Conservation (phyloP, 23 red algal genomes). For the Agarophyton chilense region DNA sequence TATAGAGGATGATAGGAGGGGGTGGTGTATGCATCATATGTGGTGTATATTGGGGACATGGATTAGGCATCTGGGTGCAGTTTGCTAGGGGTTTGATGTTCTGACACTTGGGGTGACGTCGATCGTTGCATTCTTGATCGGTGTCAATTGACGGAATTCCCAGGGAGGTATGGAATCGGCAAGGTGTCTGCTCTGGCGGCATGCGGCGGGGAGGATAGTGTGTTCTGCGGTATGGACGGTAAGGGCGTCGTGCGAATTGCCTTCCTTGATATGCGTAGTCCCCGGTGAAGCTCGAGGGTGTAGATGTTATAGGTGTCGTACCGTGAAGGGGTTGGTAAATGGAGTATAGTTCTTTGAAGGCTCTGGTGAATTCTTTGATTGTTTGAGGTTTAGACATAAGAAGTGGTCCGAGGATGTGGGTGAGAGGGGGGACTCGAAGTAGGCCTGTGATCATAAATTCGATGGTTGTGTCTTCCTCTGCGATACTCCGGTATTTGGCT, state of each 20-base stretch:
- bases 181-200: too few species aligned
- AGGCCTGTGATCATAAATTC: neutral
- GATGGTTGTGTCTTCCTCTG: neutral
- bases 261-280: too few species aligned
- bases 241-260: too few species aligned
- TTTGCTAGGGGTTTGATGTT: neutral
- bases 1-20: neutral
- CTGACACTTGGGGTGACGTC: neutral
- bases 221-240: too few species aligned
- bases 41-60: neutral
- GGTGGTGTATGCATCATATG: neutral
- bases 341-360: neutral
- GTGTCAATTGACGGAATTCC: neutral
- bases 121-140: conserved; percentile 6
- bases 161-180: too few species aligned
- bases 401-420: neutral
- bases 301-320: neutral
- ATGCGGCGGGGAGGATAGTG: too few species aligned
- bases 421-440: neutral
- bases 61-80: neutral
- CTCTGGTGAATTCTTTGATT: neutral
- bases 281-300: neutral
- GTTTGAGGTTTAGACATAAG: neutral
- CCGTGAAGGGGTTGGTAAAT: neutral
- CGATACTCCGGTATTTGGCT: neutral